These are phyloP conservation scores for Fistulinella cinereoalba DNA, from an alignment of 1,284 basidiomycete species.

Conservation along the genomic window DNA sequence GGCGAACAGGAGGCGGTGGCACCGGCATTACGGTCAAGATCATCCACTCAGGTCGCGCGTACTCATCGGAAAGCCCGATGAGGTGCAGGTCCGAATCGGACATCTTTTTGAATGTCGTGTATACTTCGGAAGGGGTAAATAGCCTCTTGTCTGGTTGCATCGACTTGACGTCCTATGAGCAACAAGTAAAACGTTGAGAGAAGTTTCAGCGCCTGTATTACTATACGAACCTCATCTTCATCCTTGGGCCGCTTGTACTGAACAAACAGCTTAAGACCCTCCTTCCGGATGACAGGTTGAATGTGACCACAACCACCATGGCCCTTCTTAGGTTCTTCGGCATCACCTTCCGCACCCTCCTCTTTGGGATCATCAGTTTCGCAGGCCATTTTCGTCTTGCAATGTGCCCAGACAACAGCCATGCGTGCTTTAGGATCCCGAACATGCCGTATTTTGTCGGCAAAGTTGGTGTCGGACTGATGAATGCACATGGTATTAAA, in stretches of 20 bases:
- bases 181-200: slow-evolving; percentile 14
- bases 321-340: slow-evolving; percentile 74
- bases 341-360: slow-evolving; percentile 75
- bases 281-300: slow-evolving; percentile 91
- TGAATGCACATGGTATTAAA: slow-evolving; percentile 38
- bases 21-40: slow-evolving; percentile 97
- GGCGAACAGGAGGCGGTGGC: slow-evolving; percentile 96
- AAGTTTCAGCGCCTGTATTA: background rate
- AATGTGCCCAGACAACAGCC: slow-evolving; percentile 81
- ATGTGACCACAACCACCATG: slow-evolving; percentile 95
- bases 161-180: slow-evolving; percentile 70
- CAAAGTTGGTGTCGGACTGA: slow-evolving; percentile 80
- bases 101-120: slow-evolving; percentile 93
- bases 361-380: slow-evolving; percentile 85
- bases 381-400: slow-evolving; percentile 85
- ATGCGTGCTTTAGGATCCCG: slow-evolving; percentile 88
- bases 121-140: slow-evolving; percentile 86
- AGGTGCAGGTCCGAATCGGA: slow-evolving; percentile 86
- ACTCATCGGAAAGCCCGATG: slow-evolving; percentile 92
- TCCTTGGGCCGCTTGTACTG: slow-evolving; percentile 93
- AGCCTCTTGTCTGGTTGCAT: slow-evolving; percentile 88
- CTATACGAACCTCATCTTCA: slow-evolving; percentile 81
- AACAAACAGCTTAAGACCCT: slow-evolving; percentile 94
- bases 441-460: slow-evolving; percentile 79
- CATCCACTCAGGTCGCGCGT: slow-evolving; percentile 99